A percentile compares a stretch with the other conserved stretches of the same genome.
phyloP scores from a whole-genome alignment of 208 protist genomes.

The Leishmania arabica region DNA sequence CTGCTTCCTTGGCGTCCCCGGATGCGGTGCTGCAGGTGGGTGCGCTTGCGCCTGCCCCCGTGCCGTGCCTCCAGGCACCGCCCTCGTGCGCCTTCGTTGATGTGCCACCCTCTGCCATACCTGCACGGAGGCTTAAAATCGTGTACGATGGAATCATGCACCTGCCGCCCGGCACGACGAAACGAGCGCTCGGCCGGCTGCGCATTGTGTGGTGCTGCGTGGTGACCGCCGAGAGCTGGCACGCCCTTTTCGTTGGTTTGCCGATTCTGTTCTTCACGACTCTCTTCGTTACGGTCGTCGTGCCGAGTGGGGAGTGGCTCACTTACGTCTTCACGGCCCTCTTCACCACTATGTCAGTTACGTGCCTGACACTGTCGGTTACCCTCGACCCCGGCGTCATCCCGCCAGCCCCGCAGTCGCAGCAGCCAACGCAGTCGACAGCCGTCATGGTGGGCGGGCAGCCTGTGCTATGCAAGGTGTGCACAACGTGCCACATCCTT shows the following conservation, averaged over 20 bases:
- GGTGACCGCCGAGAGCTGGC: constrained; percentile 42
- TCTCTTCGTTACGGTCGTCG: constrained; percentile 55
- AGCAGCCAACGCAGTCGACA: constrained; percentile 10
- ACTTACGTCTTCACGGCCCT: constrained; percentile 45
- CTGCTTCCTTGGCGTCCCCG: background rate
- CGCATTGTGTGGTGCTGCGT: constrained; percentile 46
- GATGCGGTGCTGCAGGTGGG: background rate
- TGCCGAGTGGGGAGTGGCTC: constrained; percentile 53
- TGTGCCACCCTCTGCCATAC: constrained; percentile 21
- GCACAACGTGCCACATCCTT: constrained; percentile 80
- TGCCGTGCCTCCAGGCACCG: background rate
- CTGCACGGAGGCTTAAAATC: constrained; percentile 8
- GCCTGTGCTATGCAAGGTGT: constrained; percentile 63
- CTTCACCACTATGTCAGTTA: constrained; percentile 37
- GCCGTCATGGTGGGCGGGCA: constrained; percentile 41
- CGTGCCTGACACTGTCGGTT: constrained; percentile 56
- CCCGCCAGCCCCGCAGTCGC: constrained; percentile 41
- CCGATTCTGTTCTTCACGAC: constrained; percentile 37
- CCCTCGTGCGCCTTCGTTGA: background rate
- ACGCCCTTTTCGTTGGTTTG: constrained; percentile 40
- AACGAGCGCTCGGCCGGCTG: constrained; percentile 55
- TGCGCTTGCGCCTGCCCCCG: background rate
- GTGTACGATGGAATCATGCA: constrained; percentile 17
- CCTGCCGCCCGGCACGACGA: constrained; percentile 30
- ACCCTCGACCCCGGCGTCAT: constrained; percentile 75